These are phyloP conservation scores for Pichia sp. DNA, from an alignment of 1,139 yeast genomes.

Conservation along the genomic window DNA sequence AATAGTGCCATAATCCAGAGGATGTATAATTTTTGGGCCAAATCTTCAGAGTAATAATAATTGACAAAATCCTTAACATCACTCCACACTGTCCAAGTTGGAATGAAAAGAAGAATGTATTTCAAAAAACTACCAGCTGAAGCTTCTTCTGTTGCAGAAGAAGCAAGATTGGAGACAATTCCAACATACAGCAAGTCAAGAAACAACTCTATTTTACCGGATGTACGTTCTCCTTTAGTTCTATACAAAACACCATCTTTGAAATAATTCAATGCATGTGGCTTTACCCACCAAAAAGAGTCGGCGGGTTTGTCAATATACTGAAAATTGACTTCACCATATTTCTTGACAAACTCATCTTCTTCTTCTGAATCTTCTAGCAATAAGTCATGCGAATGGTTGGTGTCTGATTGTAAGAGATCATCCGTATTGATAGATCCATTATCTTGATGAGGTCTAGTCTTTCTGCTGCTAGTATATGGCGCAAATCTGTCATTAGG, in stretches of 20 bases:
- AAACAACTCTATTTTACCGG: not conserved
- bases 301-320: not conserved
- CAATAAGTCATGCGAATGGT: not conserved
- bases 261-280: not conserved
- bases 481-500: not conserved
- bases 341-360: not conserved
- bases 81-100: not conserved
- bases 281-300: not conserved
- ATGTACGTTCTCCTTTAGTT: not conserved
- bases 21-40: not conserved
- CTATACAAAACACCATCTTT: not conserved
- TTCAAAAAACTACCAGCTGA: not conserved
- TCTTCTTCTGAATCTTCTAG: not conserved
- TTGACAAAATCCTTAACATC: not conserved
- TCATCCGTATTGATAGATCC: not conserved
- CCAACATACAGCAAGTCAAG: not conserved
- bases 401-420: not conserved
- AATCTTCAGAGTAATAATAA: not conserved
- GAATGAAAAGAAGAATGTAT: not conserved
- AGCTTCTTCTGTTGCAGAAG: not conserved
- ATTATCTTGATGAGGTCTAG: not conserved
- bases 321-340: not conserved
- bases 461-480: not conserved
- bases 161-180: not conserved
- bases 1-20: not conserved